Conservation (phyloP, 768 basidiomycete species). For the Lactarius psammicola region DNA sequence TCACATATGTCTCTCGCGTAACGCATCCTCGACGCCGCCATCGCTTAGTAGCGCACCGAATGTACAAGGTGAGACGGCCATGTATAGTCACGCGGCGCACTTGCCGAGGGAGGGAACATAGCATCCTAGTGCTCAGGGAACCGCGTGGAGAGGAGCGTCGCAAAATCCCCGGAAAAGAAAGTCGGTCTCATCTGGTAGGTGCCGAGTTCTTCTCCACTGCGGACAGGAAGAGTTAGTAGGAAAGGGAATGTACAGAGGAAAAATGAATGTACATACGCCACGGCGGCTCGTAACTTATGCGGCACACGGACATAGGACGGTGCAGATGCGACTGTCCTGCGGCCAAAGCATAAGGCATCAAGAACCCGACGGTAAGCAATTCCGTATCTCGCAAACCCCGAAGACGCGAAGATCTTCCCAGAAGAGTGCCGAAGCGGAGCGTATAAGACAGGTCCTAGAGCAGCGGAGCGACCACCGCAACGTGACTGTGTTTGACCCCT, state of each 20-base stretch:
- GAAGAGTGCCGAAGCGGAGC: too few species aligned
- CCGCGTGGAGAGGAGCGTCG: conserved; percentile 51
- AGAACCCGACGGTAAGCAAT: too few species aligned
- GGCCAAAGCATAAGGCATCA: too few species aligned
- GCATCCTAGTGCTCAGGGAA: conserved; percentile 67
- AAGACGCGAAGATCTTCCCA: too few species aligned
- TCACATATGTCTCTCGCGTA: conserved; percentile 51
- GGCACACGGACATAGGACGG: conserved; percentile 47
- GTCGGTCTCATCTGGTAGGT: conserved; percentile 78
- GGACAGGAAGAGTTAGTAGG: background rate
- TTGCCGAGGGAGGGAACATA: conserved; percentile 53
- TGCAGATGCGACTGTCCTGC: too few species aligned
- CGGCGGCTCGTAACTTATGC: conserved; percentile 91
- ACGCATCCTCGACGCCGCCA: conserved; percentile 45
- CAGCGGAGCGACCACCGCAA: too few species aligned
- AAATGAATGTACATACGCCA: conserved; percentile 51
- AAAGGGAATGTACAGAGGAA: conserved; percentile 18
- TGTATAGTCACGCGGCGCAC: conserved; percentile 51
- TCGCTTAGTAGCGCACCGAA: conserved; percentile 66
- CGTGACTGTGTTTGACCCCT: too few species aligned
- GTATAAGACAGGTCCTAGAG: too few species aligned
- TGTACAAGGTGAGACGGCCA: conserved; percentile 83
- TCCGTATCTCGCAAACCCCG: too few species aligned
- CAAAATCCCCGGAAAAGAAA: conserved; percentile 75
- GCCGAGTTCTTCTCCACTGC: conserved; percentile 49